Conservation (phyloP, 208 protist genomes). For the Naegleria gruberi region DNA sequence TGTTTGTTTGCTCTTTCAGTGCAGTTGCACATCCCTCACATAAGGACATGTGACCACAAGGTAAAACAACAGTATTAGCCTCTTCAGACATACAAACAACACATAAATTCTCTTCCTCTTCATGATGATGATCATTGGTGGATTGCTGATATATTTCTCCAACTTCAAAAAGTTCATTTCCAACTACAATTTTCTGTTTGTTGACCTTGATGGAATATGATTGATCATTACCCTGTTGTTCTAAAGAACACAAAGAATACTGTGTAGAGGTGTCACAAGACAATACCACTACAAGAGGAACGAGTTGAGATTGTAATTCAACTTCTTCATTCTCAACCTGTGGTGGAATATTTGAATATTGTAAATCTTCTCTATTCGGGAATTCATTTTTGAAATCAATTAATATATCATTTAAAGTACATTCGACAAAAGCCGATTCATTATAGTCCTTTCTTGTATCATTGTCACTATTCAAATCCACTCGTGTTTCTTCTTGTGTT, state of each 20-base stretch:
- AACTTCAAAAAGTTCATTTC: neutral
- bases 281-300: neutral
- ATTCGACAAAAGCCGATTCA: neutral
- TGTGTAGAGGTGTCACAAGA: neutral
- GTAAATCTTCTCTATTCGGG: neutral
- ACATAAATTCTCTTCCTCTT: slow-evolving; percentile 66
- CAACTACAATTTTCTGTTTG: neutral
- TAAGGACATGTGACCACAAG: slow-evolving; percentile 86
- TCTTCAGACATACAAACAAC: slow-evolving; percentile 82
- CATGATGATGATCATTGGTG: slow-evolving; percentile 28
- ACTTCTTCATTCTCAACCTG: too few species aligned
- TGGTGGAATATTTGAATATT: neutral
- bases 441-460: neutral
- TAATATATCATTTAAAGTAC: neutral
- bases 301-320: neutral
- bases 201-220: neutral
- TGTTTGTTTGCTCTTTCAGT: slow-evolving; percentile 74
- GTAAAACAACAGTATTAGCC: slow-evolving; percentile 79
- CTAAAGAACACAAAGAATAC: neutral
- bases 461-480: too few species aligned
- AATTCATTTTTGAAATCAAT: neutral
- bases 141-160: neutral
- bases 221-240: neutral
- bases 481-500: too few species aligned
- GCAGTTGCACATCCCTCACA: slow-evolving; percentile 81